phyloP scores from a whole-genome alignment of 768 basidiomycete species.

The Leucocoprinus sp. region DNA sequence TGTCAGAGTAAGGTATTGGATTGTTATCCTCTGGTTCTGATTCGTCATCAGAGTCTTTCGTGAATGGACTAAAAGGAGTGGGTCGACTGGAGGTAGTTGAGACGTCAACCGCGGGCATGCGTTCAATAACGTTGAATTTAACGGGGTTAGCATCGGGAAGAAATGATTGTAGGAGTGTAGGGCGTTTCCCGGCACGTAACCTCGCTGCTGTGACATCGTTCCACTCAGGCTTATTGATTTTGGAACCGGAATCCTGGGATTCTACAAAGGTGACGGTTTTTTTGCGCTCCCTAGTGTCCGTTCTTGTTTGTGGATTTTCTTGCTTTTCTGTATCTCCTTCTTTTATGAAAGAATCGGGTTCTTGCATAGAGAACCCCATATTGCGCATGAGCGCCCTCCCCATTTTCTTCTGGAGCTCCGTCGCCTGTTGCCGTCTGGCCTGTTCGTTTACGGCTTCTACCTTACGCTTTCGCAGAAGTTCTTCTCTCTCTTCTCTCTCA shows the following conservation, averaged over 20 bases:
- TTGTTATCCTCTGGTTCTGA: constrained; percentile 31
- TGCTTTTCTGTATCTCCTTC: constrained; percentile 26
- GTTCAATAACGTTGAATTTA: constrained; percentile 65
- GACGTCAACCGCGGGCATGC: constrained; percentile 30
- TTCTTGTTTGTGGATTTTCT: constrained; percentile 16
- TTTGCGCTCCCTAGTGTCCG: constrained; percentile 29
- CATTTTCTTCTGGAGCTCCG: constrained; percentile 71
- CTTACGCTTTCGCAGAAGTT: constrained; percentile 42
- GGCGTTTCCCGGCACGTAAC: constrained; percentile 31
- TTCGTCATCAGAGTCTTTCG: constrained; percentile 64
- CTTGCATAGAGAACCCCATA: constrained; percentile 31
- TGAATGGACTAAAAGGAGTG: constrained; percentile 14
- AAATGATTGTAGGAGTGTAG: constrained; percentile 28
- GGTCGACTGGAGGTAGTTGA: constrained; percentile 12
- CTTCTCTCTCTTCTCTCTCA: constrained; percentile 33
- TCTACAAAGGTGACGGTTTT: constrained; percentile 65
- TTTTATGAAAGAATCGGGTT: constrained; percentile 25
- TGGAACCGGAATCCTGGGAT: constrained; percentile 11
- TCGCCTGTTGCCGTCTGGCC: constrained; percentile 30
- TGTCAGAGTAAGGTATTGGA: constrained; percentile 12
- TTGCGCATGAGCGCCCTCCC: constrained; percentile 55
- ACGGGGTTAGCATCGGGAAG: constrained; percentile 40
- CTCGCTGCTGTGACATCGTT: constrained; percentile 48
- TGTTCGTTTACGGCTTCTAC: constrained; percentile 36
- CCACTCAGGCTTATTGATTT: constrained; percentile 28